Evolutionary conservation across 2,329 filamentous ascomycete genomes (phyloP).

Genomic region (Pyrenochaeta sp.): DNA sequence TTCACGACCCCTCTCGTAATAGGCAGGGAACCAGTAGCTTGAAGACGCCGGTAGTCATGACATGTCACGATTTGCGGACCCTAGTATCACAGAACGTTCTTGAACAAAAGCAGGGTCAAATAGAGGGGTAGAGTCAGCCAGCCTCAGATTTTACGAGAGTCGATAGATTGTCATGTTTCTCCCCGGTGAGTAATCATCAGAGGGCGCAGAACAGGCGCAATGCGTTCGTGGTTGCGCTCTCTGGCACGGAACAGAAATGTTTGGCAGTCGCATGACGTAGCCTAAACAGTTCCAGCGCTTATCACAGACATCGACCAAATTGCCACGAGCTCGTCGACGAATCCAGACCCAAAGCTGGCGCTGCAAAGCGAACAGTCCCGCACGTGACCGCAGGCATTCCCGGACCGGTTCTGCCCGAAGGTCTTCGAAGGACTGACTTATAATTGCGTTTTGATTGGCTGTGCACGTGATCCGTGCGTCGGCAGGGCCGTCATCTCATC

Average conservation of each 20-base stretch:
- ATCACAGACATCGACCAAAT: neutral
- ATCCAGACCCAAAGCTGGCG: neutral
- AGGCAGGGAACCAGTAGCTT: constrained; percentile 7
- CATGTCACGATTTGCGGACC: constrained; percentile 20
- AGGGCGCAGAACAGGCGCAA: neutral
- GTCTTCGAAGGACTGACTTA: constrained; percentile 19
- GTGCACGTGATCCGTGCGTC: constrained; percentile 10
- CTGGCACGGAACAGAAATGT: neutral
- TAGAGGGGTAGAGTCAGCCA: constrained; percentile 12
- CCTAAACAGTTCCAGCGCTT: neutral
- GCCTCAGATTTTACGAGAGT: constrained; percentile 5
- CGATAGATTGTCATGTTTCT: neutral
- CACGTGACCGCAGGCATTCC: constrained; percentile 5
- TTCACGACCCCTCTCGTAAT: constrained; percentile 6
- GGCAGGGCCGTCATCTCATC: constrained; percentile 20
- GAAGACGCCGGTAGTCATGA: constrained; percentile 14
- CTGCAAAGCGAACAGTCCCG: neutral
- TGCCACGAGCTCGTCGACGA: neutral
- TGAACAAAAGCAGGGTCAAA: constrained; percentile 18
- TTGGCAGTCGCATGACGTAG: neutral
- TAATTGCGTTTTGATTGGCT: constrained; percentile 21
- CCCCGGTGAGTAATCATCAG: neutral
- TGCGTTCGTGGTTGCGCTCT: neutral
- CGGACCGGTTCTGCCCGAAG: constrained; percentile 32
- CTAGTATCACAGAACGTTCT: constrained; percentile 11